Evolutionary conservation across 768 basidiomycete genomes (phyloP), one percentile per base, ranked within the genome.

Genomic region (Macrolepiota dolichaula): DNA sequence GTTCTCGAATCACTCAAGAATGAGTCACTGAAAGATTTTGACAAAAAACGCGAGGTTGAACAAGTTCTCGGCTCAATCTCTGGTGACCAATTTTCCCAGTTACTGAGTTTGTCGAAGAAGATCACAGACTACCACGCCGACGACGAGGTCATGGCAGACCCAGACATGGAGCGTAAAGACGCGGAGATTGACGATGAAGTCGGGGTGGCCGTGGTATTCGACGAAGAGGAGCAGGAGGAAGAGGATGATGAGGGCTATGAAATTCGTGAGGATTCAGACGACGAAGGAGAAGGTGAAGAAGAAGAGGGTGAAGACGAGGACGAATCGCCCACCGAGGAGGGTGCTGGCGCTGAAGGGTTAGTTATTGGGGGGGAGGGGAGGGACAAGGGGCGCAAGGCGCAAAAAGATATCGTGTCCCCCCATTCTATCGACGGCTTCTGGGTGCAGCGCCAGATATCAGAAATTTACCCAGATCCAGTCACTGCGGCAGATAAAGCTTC

Each of bases 141-240:
- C 70, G 94, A 96, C 64, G 93, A 92, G 71, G 72, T 79, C 17
- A 82, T 85, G 74, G 86, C 74, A 0, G 94, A 95, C 68, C 89
- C 89, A 0, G 92, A 93, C 65, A 79, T 81, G 74, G 94, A 92
- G 70, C 79, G 82, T 51, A 88, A 89, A 72, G 92, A 92, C 60
- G 92, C 86, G 2, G 94, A 91, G 73, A 94, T 98, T 67, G 96
- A 98, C 65, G 95, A 95, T 62, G 95, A 96, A 67, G 87, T 92
- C 47, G 96, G 96, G n/a, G 96, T 99, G 1, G 96, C 96, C 0
- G 96, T 99, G 7, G 89, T 98, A 4, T 98, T 98, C 62, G 96
- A 98, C 65, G 96, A 98, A 69, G 97, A 98, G 61, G 96, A 97
- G 65, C 88, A 94, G 67, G 95, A 97, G 24, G 94, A 92, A 3